Conservation (phyloP, 768 basidiomycete species). For the Mycena latifolia region DNA sequence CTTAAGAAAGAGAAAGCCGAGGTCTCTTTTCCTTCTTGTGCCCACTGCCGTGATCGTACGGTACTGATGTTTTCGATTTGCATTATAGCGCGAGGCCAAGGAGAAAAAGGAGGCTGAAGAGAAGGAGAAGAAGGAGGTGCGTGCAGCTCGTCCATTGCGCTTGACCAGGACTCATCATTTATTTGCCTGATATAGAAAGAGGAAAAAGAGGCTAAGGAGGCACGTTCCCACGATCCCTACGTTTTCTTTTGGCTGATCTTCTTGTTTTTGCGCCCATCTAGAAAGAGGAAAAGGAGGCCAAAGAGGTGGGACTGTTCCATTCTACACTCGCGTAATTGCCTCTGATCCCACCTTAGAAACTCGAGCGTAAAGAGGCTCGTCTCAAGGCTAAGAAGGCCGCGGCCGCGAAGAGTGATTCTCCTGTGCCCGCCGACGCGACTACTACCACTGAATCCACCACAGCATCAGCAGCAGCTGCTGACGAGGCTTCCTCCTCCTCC, state of each 20-base stretch:
- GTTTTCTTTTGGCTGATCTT: slow-evolving; percentile 4
- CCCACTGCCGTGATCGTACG: slow-evolving; percentile 12
- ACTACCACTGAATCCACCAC: slow-evolving; percentile 52
- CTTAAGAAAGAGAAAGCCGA: slow-evolving; percentile 84
- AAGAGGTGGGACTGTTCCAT: slow-evolving; percentile 58
- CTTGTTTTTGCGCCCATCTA: slow-evolving; percentile 29
- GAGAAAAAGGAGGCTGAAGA: slow-evolving; percentile 85
- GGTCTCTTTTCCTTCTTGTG: slow-evolving; percentile 47
- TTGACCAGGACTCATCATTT: slow-evolving; percentile 35
- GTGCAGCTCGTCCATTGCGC: slow-evolving; percentile 6
- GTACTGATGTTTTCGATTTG: slow-evolving; percentile 37
- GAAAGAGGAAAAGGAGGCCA: slow-evolving; percentile 68
- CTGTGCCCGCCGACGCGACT: slow-evolving; percentile 44
- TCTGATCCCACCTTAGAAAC: slow-evolving; percentile 55
- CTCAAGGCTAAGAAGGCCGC: slow-evolving; percentile 66
- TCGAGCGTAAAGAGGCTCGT: slow-evolving; percentile 67
- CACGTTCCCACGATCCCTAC: slow-evolving; percentile 36
- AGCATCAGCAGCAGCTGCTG: slow-evolving; percentile 38
- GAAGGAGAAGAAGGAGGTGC: slow-evolving; percentile 71
- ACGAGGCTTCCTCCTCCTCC: slow-evolving; percentile 46
- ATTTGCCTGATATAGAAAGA: slow-evolving; percentile 47
- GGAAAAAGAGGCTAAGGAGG: slow-evolving; percentile 64
- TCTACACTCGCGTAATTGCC: neutral
- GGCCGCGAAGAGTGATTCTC: slow-evolving; percentile 55
- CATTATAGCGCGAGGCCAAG: slow-evolving; percentile 77